A percentile compares a stretch with the other conserved stretches of the same genome.
Conservation (phyloP, 768 basidiomycete species). For the Xerocomellus amylosporus region DNA sequence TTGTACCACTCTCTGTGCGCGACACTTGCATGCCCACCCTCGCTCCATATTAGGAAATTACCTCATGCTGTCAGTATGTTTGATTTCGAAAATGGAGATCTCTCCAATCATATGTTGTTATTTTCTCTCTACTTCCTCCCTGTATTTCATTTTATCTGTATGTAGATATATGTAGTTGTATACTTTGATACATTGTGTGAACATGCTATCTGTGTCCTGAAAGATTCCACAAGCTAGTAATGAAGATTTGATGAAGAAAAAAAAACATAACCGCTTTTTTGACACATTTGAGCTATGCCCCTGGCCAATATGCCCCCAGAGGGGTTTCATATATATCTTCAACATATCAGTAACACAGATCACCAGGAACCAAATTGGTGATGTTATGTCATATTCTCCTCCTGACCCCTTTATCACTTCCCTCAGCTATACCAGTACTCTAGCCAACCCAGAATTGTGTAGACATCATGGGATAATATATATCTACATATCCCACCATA, state of each 20-base stretch:
- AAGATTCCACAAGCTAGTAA: not conserved
- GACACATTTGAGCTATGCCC: not conserved
- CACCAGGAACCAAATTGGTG: not conserved
- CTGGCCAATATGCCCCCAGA: not conserved
- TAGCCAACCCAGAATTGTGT: too few relatives aligned
- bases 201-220: not conserved
- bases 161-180: not conserved
- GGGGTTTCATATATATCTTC: not conserved
- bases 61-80: not conserved
- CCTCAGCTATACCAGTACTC: too few relatives aligned
- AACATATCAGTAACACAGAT: not conserved
- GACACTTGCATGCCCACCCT: too few relatives aligned
- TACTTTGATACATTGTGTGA: not conserved
- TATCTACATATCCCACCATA: too few relatives aligned
- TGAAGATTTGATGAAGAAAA: not conserved
- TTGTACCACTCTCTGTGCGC: too few relatives aligned
- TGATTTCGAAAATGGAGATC: not conserved
- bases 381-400: not conserved
- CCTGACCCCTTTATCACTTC: too few relatives aligned
- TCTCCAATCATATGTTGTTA: not conserved
- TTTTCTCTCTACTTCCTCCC: not conserved
- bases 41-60: not conserved
- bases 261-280: not conserved
- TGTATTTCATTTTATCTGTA: not conserved
- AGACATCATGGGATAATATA: too few relatives aligned